Conservation (phyloP, 2,329 filamentous ascomycete species). For the Furcasterigmium furcatum region DNA sequence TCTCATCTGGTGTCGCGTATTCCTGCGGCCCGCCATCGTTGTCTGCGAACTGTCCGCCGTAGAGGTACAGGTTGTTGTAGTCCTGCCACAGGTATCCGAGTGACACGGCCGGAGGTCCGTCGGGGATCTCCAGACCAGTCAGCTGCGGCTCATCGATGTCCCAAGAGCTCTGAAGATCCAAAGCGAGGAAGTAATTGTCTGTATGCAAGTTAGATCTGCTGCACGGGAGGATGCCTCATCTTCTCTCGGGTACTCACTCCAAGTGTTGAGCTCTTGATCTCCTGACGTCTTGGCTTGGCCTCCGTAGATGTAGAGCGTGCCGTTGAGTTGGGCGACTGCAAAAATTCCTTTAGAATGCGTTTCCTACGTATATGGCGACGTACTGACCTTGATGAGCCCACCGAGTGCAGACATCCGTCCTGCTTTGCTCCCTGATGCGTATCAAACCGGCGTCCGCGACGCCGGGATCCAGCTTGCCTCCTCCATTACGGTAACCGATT, state of each 20-base stretch:
- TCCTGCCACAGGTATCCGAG: constrained; percentile 77
- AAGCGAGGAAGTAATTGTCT: constrained; percentile 69
- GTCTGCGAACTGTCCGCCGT: constrained; percentile 72
- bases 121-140: constrained; percentile 59
- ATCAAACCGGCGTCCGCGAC: constrained; percentile 48
- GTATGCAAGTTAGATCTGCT: no score
- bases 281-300: constrained; percentile 58
- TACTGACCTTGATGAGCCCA: constrained; percentile 61
- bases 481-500: constrained; percentile 38
- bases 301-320: constrained; percentile 74
- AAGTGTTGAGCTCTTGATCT: constrained; percentile 60
- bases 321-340: constrained; percentile 67
- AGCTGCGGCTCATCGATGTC: constrained; percentile 60
- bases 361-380: neutral
- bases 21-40: constrained; percentile 33
- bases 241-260: no score
- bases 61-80: constrained; percentile 66
- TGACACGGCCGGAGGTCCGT: constrained; percentile 67
- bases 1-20: constrained; percentile 48
- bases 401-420: constrained; percentile 52
- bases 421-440: constrained; percentile 16
- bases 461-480: constrained; percentile 31
- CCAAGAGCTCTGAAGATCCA: constrained; percentile 75
- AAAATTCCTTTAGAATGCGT: neutral
- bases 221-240: no score